Evolutionary conservation across 306 rosid species (phyloP).

Genomic region (Canavalia gladiata): DNA sequence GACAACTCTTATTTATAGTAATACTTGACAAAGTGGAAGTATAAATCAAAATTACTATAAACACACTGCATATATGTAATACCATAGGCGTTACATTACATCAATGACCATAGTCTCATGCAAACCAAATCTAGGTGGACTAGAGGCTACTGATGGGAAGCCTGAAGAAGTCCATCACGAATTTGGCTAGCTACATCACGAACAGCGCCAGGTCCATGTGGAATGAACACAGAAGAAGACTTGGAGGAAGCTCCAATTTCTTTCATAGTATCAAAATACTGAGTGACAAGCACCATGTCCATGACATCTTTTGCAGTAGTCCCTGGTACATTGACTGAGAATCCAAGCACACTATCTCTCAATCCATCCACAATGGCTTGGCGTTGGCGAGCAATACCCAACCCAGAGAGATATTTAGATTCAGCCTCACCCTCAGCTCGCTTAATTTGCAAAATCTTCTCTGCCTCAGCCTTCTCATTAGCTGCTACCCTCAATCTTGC

Average conservation of each 20-base stretch:
- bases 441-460: constrained; percentile 88
- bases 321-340: constrained; percentile 91
- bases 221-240: constrained; percentile 94
- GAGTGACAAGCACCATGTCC: constrained; percentile 99
- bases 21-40: constrained; percentile 3
- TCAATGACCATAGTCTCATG: constrained; percentile 11
- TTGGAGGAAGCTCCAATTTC: constrained; percentile 94
- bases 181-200: constrained; percentile 86
- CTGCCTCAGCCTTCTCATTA: constrained; percentile 95
- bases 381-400: constrained; percentile 95
- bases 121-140: constrained; percentile 33
- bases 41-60: constrained; percentile 4
- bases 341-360: constrained; percentile 92
- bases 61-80: constrained; percentile 25
- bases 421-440: constrained; percentile 98
- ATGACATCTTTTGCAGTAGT: constrained; percentile 91
- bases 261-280: constrained; percentile 96
- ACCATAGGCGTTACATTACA: constrained; percentile 19
- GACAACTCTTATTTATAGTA: constrained; percentile 10
- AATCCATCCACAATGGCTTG: constrained; percentile 96
- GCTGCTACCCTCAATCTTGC: constrained; percentile 93
- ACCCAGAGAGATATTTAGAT: constrained; percentile 84
- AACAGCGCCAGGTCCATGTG: constrained; percentile 98
- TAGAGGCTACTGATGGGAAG: constrained; percentile 55
- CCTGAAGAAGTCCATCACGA: constrained; percentile 95